Conservation (phyloP, 2,329 filamentous ascomycete species). For the Cladophialophora exuberans region DNA sequence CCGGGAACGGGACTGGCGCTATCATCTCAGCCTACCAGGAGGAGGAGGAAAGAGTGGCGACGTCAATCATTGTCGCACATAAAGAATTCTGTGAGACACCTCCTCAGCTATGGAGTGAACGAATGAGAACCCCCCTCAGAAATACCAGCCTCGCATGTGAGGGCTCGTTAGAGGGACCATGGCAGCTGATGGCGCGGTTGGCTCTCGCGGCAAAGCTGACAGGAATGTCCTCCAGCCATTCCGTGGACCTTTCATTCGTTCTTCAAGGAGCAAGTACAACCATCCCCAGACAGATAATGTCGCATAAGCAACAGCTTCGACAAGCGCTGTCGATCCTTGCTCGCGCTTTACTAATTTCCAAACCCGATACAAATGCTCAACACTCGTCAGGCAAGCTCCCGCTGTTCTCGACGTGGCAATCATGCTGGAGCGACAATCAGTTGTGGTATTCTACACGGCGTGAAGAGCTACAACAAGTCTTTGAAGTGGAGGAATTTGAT, state of each 20-base stretch:
- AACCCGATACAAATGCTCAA: neutral
- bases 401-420: conserved; percentile 1
- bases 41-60: neutral
- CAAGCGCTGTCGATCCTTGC: conserved; percentile 3
- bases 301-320: conserved; percentile 6
- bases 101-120: neutral
- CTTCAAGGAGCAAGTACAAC: neutral
- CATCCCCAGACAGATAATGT: neutral
- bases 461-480: conserved; percentile 11
- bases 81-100: neutral
- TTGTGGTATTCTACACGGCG: conserved; percentile 6
- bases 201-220: neutral
- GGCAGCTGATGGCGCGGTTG: conserved; percentile 4
- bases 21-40: neutral
- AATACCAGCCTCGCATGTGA: neutral
- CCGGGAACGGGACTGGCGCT: neutral
- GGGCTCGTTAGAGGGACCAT: neutral
- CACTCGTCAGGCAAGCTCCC: neutral
- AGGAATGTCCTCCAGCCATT: neutral
- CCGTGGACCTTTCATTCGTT: neutral
- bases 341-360: neutral
- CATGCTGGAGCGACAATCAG: conserved; percentile 8
- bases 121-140: neutral
- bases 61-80: neutral
- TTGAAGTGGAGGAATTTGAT: conserved; percentile 3